Conservation (phyloP, 352 stramenopile genomes). For the Poterioochromonas sp. region DNA sequence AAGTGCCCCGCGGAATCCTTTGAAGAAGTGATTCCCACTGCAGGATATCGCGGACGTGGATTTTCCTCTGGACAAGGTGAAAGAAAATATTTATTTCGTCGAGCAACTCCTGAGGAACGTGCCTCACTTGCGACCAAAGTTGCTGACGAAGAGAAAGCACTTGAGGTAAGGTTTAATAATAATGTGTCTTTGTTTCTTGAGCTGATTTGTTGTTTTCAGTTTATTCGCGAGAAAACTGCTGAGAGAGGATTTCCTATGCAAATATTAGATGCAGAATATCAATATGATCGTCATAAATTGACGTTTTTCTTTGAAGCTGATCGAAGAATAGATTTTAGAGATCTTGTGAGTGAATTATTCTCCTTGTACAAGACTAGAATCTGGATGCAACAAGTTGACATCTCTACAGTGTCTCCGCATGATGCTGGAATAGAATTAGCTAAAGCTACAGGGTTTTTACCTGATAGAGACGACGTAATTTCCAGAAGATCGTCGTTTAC, state of each 20-base stretch:
- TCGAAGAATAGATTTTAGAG: constrained; percentile 87
- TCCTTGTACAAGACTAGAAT: constrained; percentile 97
- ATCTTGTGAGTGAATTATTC: constrained; percentile 93
- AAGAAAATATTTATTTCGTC: constrained; percentile 58
- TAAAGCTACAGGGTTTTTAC: background rate
- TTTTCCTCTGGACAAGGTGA: constrained; percentile 35
- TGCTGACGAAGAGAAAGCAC: background rate
- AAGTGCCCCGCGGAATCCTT: constrained; percentile 55
- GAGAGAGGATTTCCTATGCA: constrained; percentile 74
- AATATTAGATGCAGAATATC: constrained; percentile 94
- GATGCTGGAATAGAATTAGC: constrained; percentile 21
- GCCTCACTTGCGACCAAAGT: constrained; percentile 72
- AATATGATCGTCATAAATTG: constrained; percentile 95
- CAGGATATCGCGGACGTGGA: constrained; percentile 24
- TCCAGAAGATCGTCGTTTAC: too few relatives aligned
- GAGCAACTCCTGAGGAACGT: constrained; percentile 79
- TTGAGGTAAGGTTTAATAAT: constrained; percentile 15
- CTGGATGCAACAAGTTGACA: constrained; percentile 87
- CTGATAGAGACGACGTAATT: background rate
- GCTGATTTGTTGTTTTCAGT: background rate
- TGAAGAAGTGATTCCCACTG: constrained; percentile 12
- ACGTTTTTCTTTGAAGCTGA: constrained; percentile 95
- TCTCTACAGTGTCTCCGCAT: background rate
- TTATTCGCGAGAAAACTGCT: background rate
- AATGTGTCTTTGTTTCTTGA: background rate